phyloP scores from a whole-genome alignment of 192 early-diverging fungal species.

The Coemansia umbellata region DNA sequence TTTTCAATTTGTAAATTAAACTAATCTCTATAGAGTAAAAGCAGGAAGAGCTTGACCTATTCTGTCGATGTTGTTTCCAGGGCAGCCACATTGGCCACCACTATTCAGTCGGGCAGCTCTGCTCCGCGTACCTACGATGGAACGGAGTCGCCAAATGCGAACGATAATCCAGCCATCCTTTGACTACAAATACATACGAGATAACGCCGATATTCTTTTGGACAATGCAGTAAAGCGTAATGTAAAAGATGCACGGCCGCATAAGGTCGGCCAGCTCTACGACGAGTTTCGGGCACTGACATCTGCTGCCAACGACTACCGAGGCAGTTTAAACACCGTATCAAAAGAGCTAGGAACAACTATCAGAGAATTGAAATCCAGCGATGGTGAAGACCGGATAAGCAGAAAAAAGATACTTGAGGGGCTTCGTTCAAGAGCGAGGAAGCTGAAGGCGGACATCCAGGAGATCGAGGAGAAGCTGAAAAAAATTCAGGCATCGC shows the following conservation, averaged over 20 bases:
- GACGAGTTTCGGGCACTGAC: constrained; percentile 23
- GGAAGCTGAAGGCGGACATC: constrained; percentile 58
- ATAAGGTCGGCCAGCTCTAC: constrained; percentile 52
- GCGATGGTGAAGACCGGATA: background rate
- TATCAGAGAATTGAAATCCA: constrained; percentile 7
- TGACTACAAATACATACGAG: constrained; percentile 63
- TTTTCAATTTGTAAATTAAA: background rate
- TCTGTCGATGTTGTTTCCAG: no score
- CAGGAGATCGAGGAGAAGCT: constrained; percentile 52
- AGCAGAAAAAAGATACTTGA: background rate
- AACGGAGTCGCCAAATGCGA: constrained; percentile 8
- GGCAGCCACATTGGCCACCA: no score
- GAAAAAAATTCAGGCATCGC: constrained; percentile 47
- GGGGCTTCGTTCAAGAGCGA: constrained; percentile 40
- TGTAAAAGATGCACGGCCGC: constrained; percentile 48
- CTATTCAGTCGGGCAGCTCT: no score
- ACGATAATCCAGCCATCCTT: constrained; percentile 26
- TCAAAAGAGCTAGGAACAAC: constrained; percentile 42
- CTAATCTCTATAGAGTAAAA: no score
- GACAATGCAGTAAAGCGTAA: constrained; percentile 56
- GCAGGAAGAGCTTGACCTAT: no score
- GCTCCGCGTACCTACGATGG: no score
- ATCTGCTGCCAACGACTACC: constrained; percentile 31
- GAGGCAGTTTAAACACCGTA: constrained; percentile 44
- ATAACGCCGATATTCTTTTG: constrained; percentile 43